Base-by-base conservation (phyloP, 2,329 filamentous ascomycete species). In the Aotearoamyces nothofagi region DNA sequence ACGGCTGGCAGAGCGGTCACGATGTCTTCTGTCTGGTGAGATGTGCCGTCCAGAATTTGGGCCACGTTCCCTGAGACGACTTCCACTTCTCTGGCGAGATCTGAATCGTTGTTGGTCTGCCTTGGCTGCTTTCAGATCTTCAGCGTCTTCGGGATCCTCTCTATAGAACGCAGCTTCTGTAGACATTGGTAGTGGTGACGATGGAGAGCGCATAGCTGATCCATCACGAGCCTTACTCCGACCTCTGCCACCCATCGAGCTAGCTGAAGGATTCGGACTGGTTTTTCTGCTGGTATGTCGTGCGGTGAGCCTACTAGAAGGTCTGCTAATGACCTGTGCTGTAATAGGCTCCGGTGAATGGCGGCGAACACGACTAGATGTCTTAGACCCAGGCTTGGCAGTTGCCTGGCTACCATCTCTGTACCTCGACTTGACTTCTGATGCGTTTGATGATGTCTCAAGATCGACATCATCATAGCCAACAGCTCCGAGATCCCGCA, bases 141-240 rank as follows among this genome's bases (percentile, higher is more conserved):
- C 66, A 31, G 81, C 77, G n/a, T 75, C 69, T 1, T 71, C 73
- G 12, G 55, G 58, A 25, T 60, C 60, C 24, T 63, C 63, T 23
- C 63, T 58, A 32, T 64, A 54, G 10, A 61, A 58, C 11, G 61
- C 63, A 12, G 63, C 69, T 3, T 64, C 57, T 5, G 61, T 57
- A 9, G 78, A 71, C 60, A 87, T 76, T 4, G 83, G 80, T 13
- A 84, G 56, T 2, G 86, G 83, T 1, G 82, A 87, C 0, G 79
- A 78, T 2, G 86, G 84, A 2, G 84, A 93, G 27, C 73, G 63
- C 24, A 66, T 55, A 3, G 55, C 47, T n/a, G 70, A 69, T 3
- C 61, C 65, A 11, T 60, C 60, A n/a, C 74, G 64, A 10, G 63
- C 64, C 26, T 63, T 55, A 43, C 73, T 78, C 38, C 78, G 65